Conservation (phyloP, 2,329 filamentous ascomycete species). For the Aspergillus floridensis region DNA sequence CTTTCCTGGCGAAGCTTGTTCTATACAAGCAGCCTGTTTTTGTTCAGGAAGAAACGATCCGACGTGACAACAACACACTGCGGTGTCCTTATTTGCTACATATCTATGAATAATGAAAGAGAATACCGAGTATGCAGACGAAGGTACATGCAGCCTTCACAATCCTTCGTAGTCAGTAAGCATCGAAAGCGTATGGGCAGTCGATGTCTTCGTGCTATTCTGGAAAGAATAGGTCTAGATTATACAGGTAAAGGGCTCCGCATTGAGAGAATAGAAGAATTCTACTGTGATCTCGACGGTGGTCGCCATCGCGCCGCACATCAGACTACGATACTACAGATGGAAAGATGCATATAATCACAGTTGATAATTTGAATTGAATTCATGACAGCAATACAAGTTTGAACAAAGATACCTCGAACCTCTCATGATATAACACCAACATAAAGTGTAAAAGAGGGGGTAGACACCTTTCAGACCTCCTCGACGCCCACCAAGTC, state of each 20-base stretch:
- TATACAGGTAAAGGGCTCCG: too few species aligned
- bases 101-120: not conserved
- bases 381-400: not conserved
- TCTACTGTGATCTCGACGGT: too few species aligned
- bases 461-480: constrained; percentile 72
- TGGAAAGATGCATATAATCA: not conserved
- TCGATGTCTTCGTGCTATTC: too few species aligned
- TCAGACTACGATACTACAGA: not conserved
- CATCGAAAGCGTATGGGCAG: too few species aligned
- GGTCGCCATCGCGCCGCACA: too few species aligned
- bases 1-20: not conserved
- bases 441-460: constrained; percentile 55
- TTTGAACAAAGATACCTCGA: not conserved
- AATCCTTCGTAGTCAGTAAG: too few species aligned
- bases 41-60: not conserved
- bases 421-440: constrained; percentile 3
- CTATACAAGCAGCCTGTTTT: not conserved
- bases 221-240: rapidly evolving
- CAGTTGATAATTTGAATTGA: not conserved
- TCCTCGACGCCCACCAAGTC: constrained; percentile 79
- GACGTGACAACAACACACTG: not conserved
- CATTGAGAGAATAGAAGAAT: rapidly evolving
- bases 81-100: not conserved
- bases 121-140: not conserved
- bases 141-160: not conserved